These are phyloP conservation scores for Hapsidospora chrysogenum DNA, from an alignment of 495 filamentous ascomycete species.

Conservation along the genomic window DNA sequence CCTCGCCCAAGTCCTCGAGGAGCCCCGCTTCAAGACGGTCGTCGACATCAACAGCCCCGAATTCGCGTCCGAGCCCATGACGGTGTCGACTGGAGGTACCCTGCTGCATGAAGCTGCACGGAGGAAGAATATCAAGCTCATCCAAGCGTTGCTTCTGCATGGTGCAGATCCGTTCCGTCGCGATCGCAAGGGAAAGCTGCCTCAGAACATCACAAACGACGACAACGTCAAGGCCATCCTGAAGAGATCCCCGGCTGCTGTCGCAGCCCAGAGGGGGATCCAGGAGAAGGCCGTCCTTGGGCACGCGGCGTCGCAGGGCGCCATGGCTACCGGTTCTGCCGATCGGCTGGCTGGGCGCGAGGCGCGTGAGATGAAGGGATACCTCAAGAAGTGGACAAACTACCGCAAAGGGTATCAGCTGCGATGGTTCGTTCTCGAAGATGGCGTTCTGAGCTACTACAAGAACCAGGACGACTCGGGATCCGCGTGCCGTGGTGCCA, in stretches of 20 bases:
- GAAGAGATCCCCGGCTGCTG: conserved; percentile 87
- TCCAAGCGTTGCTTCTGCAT: conserved; percentile 78
- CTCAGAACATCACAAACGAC: conserved; percentile 95
- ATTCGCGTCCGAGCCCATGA: conserved; percentile 63
- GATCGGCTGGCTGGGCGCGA: conserved; percentile 68
- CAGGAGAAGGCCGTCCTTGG: conserved; percentile 94
- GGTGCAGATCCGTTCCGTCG: conserved; percentile 95
- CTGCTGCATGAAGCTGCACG: conserved; percentile 87
- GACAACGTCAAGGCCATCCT: conserved; percentile 72
- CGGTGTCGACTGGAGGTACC: conserved; percentile 64
- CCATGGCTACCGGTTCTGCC: conserved; percentile 33
- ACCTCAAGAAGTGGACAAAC: conserved; percentile 98
- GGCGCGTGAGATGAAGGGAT: conserved; percentile 90
- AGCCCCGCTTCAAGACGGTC: conserved; percentile 66
- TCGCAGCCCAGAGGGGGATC: conserved; percentile 83
- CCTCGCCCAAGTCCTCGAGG: conserved; percentile 63
- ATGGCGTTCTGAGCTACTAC: conserved; percentile 95
- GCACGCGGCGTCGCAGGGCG: conserved; percentile 43
- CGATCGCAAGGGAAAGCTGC: conserved; percentile 86
- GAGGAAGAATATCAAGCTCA: conserved; percentile 65
- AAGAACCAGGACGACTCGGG: conserved; percentile 96
- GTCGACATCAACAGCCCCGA: conserved; percentile 85
- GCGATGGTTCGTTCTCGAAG: conserved; percentile 94
- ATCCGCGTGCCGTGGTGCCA: conserved; percentile 86
- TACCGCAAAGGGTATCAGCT: conserved; percentile 93